phyloP scores from a whole-genome alignment of 2,329 filamentous ascomycete species.

The Pseudopyrenochaeta lycopersici region DNA sequence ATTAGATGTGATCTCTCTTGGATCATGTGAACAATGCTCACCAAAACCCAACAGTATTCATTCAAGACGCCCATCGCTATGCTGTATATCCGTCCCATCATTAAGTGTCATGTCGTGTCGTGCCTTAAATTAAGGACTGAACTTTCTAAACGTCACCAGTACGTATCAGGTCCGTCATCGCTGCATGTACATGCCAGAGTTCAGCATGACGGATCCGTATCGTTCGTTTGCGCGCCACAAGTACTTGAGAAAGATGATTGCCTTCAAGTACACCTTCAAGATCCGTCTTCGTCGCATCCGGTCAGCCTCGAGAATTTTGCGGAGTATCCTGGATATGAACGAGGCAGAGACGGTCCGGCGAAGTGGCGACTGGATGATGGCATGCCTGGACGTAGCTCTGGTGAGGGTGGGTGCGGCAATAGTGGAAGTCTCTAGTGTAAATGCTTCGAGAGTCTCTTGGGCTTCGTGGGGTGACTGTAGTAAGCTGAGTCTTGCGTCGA shows the following conservation, averaged over 20 bases:
- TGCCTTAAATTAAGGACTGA: neutral
- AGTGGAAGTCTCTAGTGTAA: slow-evolving; percentile 28
- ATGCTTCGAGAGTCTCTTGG: slow-evolving; percentile 22
- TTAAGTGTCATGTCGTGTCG: neutral
- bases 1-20: neutral
- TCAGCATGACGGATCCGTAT: slow-evolving; percentile 35
- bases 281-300: slow-evolving; percentile 26
- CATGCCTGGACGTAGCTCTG: slow-evolving; percentile 23
- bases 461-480: slow-evolving; percentile 24
- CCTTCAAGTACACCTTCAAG: slow-evolving; percentile 33
- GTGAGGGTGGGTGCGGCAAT: slow-evolving; percentile 27
- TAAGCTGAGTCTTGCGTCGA: slow-evolving; percentile 12
- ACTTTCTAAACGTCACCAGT: neutral
- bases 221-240: slow-evolving; percentile 34
- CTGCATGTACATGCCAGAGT: slow-evolving; percentile 37
- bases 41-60: neutral
- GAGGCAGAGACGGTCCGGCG: slow-evolving; percentile 24
- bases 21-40: neutral
- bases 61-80: neutral
- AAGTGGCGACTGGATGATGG: slow-evolving; percentile 30
- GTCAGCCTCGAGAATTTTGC: slow-evolving; percentile 33
- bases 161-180: slow-evolving; percentile 14
- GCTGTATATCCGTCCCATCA: neutral
- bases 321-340: slow-evolving; percentile 29
- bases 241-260: slow-evolving; percentile 33